Evolutionary conservation across 148 eudicot species (phyloP), one percentile per base, ranked within the genome.

Genomic region (Rheum nobile): DNA sequence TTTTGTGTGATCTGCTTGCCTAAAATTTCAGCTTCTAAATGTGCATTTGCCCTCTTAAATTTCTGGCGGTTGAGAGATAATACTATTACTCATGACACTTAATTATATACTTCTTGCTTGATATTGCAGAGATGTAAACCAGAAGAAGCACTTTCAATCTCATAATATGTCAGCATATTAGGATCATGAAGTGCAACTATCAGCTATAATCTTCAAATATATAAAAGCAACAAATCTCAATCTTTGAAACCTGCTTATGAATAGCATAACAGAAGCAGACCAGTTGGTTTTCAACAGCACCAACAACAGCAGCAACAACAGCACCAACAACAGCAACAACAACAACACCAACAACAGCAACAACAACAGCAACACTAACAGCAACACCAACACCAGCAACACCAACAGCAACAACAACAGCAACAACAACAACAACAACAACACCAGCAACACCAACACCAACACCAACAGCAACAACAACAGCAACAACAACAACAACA

Each of bases 71-170:
- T 43, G 13, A 38, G 13, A 16, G 2, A 13, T 1, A 11, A 11
- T 3, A 13, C 1, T 12, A 43, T 10, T 43, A 2, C 7, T 50
- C 16, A 11, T 24, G 43, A 34, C 71, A 67, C 43, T 67, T 2
- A 37, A 32, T 67, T 16, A 67, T 67, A 67, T 1, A 57, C 10
- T n/a, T 14, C 34, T 26, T 57, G 71, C 10, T 67, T 67, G 71
- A 67, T 67, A 67, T 34, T 67, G 71, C 41, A 67, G 71, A 9
- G 14, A n/a, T 6, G 41, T 9, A 72, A 46, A 72, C 9, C 55
- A 9, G 74, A 72, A 72, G 74, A 72, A 46, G 74, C 37, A 1
- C 28, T 43, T 43, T 43, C 74, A 72, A 31, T 77, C 55, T 90
- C 90, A 35, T 86, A 86, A 73, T 91, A n/a, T n/a, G n/a, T n/a